Conservation (phyloP, 2,329 filamentous ascomycete genomes). For the Clonostachys sp. region DNA sequence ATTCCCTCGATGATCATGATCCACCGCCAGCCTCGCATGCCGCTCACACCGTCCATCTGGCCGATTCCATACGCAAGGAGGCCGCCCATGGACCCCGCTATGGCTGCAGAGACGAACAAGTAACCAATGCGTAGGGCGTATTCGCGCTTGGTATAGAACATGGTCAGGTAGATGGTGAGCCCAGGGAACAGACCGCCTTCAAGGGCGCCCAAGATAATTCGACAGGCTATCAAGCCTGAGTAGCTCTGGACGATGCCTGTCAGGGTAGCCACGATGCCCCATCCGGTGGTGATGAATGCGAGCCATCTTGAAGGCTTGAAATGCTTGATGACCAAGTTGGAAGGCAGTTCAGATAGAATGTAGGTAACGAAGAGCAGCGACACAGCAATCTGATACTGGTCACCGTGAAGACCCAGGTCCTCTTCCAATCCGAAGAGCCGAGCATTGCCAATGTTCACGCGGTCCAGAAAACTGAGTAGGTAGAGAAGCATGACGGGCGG, state of each 20-base stretch:
- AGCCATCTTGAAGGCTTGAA: slow-evolving; percentile 23
- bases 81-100: slow-evolving; percentile 19
- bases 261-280: slow-evolving; percentile 22
- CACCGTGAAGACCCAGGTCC: slow-evolving; percentile 51
- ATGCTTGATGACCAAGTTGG: slow-evolving; percentile 30
- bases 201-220: slow-evolving; percentile 37
- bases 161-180: slow-evolving; percentile 28
- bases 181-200: slow-evolving; percentile 42
- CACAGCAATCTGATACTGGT: slow-evolving; percentile 47
- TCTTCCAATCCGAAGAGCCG: slow-evolving; percentile 57
- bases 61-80: slow-evolving; percentile 23
- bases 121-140: slow-evolving; percentile 36
- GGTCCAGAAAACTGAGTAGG: slow-evolving; percentile 29
- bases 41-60: slow-evolving; percentile 27
- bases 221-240: slow-evolving; percentile 33
- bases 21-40: slow-evolving; percentile 39
- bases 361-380: slow-evolving; percentile 27
- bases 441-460: slow-evolving; percentile 49
- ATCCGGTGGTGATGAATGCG: slow-evolving; percentile 5
- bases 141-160: slow-evolving; percentile 51
- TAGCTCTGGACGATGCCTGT: slow-evolving; percentile 38
- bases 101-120: slow-evolving; percentile 34
- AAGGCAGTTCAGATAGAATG: slow-evolving; percentile 34
- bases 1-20: slow-evolving; percentile 49
- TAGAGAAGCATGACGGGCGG: slow-evolving; percentile 60